Evolutionary conservation across 1,139 yeast species (phyloP).

Genomic region (Kluyveromyces marxianus): DNA sequence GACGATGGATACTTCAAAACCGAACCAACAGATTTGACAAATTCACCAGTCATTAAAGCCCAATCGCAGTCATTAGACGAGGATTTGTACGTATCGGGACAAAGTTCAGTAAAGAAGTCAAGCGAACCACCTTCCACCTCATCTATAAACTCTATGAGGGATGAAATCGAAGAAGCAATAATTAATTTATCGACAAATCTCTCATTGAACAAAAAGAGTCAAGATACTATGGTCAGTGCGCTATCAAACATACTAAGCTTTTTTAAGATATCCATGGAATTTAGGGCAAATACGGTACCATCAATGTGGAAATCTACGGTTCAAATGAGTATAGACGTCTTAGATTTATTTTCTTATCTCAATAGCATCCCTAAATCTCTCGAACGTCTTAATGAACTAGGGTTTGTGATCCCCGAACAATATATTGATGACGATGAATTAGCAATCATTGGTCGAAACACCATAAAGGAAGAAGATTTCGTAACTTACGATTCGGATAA

Average conservation of each 20-base stretch:
- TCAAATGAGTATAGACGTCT: slow-evolving; percentile 4
- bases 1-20: too few relatives aligned
- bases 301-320: slow-evolving; percentile 4
- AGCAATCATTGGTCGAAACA: background rate
- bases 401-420: slow-evolving; percentile 3
- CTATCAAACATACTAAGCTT: background rate
- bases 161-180: slow-evolving; percentile 1
- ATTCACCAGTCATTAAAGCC: too few relatives aligned
- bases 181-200: background rate
- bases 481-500: background rate
- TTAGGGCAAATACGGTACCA: slow-evolving; percentile 1
- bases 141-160: background rate
- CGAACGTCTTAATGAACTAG: background rate
- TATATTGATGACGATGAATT: slow-evolving; percentile 4
- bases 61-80: too few relatives aligned
- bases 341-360: slow-evolving; percentile 3
- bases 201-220: background rate
- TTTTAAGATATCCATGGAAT: background rate
- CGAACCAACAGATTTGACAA: too few relatives aligned
- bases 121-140: too few relatives aligned
- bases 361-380: background rate
- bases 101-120: too few relatives aligned
- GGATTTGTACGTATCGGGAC: too few relatives aligned
- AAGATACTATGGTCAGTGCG: slow-evolving; percentile 1
- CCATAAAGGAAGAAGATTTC: slow-evolving; percentile 7